These are phyloP conservation scores for Naganishia vaughanmartiniae DNA, from an alignment of 768 basidiomycete genomes.

Conservation along the genomic window DNA sequence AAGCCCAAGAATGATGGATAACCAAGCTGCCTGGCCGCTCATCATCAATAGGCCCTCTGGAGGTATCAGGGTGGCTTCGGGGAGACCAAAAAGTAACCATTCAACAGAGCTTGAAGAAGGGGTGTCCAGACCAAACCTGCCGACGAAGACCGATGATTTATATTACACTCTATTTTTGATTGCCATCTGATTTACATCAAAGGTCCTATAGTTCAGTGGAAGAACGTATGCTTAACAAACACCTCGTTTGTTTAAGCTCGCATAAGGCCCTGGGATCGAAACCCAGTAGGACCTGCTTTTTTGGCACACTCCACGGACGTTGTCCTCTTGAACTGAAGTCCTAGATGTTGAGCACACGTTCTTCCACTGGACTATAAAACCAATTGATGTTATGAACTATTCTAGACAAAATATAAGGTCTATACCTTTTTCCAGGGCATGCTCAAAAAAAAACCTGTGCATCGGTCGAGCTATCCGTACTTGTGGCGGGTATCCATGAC, in stretches of 20 bases:
- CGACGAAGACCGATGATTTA: too few relatives aligned
- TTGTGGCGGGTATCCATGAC: too few relatives aligned
- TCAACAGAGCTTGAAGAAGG: too few relatives aligned
- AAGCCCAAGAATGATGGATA: too few relatives aligned
- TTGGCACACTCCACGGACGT: not conserved
- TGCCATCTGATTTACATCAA: not conserved
- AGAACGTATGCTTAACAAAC: slow-evolving; percentile 12
- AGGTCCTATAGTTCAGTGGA: slow-evolving; percentile 18
- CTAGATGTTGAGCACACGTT: not conserved
- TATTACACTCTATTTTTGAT: too few relatives aligned
- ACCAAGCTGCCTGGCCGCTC: not conserved
- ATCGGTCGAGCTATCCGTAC: too few relatives aligned
- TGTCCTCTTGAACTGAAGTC: not conserved
- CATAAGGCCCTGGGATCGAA: not conserved
- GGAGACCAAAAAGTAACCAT: too few relatives aligned
- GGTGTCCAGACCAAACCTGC: too few relatives aligned
- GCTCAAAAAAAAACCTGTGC: too few relatives aligned
- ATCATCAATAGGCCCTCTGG: too few relatives aligned
- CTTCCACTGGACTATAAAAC: not conserved
- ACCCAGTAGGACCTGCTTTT: not conserved
- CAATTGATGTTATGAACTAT: not conserved
- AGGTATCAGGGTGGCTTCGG: too few relatives aligned
- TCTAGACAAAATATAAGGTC: not conserved
- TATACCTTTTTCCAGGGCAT: too few relatives aligned
- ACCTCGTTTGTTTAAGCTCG: not conserved